phyloP scores from a whole-genome alignment of 768 basidiomycete genomes.

The Brasilioporus rufonigricans region DNA sequence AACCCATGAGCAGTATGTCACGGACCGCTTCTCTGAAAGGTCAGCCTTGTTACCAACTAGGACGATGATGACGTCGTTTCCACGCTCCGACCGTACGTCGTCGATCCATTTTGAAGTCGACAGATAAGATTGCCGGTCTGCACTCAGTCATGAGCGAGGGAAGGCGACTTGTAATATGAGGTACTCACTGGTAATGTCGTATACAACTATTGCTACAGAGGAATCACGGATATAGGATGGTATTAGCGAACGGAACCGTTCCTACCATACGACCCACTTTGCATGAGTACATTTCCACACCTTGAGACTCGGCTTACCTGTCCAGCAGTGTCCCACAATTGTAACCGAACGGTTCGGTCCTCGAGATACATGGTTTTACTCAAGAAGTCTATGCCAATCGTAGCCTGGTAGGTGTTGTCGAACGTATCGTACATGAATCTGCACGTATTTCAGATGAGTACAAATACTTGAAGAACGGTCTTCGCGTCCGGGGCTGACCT shows the following conservation, averaged over 20 bases:
- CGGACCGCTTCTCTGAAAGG: conserved; percentile 95
- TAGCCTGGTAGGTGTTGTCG: conserved; percentile 98
- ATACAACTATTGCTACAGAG: conserved; percentile 97
- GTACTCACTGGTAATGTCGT: conserved; percentile 93
- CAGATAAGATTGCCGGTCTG: conserved; percentile 96
- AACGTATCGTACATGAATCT: conserved; percentile 99
- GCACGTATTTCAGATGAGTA: conserved; percentile 3
- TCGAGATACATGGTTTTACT: conserved; percentile 99
- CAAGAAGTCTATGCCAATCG: conserved; percentile 98
- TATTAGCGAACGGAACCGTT: conserved; percentile 95
- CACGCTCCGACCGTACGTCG: conserved; percentile 95
- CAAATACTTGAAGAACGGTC: not conserved
- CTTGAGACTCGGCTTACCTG: conserved; percentile 51
- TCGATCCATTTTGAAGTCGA: conserved; percentile 99
- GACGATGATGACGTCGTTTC: conserved; percentile 97
- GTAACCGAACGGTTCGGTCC: conserved; percentile 94
- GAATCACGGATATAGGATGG: conserved; percentile 99
- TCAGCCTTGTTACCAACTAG: conserved; percentile 99
- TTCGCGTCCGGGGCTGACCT: conserved; percentile 50
- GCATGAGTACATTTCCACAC: conserved; percentile 2
- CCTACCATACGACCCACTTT: conserved; percentile 43
- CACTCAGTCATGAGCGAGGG: conserved; percentile 4
- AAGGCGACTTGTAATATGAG: not conserved
- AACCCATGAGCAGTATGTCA: conserved; percentile 9
- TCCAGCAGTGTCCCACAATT: conserved; percentile 98